Conservation (phyloP, 176 grass and related monocot genomes). For the Oryza glumipatula region DNA sequence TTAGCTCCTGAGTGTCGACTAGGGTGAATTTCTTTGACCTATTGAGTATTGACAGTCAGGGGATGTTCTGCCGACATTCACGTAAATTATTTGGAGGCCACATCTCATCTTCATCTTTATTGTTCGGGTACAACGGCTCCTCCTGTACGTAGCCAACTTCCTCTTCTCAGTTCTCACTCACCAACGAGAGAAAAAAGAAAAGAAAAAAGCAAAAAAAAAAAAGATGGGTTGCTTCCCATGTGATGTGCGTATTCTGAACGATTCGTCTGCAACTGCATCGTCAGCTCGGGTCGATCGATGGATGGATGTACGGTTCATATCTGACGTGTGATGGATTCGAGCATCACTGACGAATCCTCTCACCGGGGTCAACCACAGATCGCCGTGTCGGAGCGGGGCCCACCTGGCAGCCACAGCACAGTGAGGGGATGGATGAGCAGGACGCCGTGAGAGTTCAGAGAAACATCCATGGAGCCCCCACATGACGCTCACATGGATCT, state of each 20-base stretch:
- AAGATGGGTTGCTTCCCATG: neutral
- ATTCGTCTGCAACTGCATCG: neutral
- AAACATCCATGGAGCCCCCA: slow-evolving; percentile 29
- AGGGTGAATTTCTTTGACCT: neutral
- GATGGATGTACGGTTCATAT: neutral
- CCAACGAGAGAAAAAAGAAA: neutral
- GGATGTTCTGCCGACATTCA: neutral
- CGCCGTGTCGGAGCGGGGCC: slow-evolving; percentile 14
- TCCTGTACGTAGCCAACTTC: neutral
- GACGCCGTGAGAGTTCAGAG: slow-evolving; percentile 17
- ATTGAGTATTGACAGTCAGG: neutral
- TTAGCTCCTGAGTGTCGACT: too few relatives aligned
- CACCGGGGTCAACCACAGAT: slow-evolving; percentile 20
- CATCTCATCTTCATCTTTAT: neutral
- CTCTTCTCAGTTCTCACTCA: neutral
- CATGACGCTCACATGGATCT: slow-evolving; percentile 36
- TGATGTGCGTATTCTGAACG: neutral
- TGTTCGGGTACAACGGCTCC: neutral
- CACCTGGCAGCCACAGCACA: slow-evolving; percentile 11
- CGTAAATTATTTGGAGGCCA: neutral
- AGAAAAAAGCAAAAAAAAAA: neutral
- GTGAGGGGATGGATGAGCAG: neutral
- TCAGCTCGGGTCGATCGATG: neutral
- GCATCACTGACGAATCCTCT: neutral
- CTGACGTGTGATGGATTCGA: slow-evolving; percentile 25